Conservation (phyloP, 331 rosid species). For the Acacia pycnantha region DNA sequence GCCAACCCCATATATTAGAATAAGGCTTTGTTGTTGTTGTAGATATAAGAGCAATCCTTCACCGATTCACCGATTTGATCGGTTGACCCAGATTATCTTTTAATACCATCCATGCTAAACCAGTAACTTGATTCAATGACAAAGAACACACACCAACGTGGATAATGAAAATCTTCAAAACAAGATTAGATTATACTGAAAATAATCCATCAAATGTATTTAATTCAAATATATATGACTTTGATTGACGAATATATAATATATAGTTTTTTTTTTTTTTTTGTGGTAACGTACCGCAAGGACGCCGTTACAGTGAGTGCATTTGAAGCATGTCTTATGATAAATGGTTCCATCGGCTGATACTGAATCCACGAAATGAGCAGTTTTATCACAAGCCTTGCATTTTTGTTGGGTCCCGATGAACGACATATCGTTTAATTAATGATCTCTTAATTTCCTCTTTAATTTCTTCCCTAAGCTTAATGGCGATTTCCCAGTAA, state of each 20-base stretch:
- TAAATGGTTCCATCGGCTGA: slow-evolving; percentile 58
- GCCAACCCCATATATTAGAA: no score
- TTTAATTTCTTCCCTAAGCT: neutral
- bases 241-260: neutral
- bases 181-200: neutral
- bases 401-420: slow-evolving; percentile 81
- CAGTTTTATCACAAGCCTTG: slow-evolving; percentile 74
- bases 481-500: neutral
- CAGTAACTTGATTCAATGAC: no score
- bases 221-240: neutral
- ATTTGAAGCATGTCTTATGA: slow-evolving; percentile 72
- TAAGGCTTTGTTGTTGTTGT: no score
- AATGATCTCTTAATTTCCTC: neutral
- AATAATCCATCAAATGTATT: neutral
- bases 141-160: neutral
- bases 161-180: neutral
- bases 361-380: slow-evolving; percentile 56
- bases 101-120: no score
- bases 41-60: no score
- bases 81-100: no score
- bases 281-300: slow-evolving; percentile 39
- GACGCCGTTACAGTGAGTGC: slow-evolving; percentile 66
- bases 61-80: no score
- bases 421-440: slow-evolving; percentile 51
- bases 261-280: no score